Percentiles rank a stretch among this genome's conserved stretches.
Evolutionary conservation across 495 filamentous ascomycete genomes (phyloP).

Genomic region (Lineolata rhizophorae): DNA sequence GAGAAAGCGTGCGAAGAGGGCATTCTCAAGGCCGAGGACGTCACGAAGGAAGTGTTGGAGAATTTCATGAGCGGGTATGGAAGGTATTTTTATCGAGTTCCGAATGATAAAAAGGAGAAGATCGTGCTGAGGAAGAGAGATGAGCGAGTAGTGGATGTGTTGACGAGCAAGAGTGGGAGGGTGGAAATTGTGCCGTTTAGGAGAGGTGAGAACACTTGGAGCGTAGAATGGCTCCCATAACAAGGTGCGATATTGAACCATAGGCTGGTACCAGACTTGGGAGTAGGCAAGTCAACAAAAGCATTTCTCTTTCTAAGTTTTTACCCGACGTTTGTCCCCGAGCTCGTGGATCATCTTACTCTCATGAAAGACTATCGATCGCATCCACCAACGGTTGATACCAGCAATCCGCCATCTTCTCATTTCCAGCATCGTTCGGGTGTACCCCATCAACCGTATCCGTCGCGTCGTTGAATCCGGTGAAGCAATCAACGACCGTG

Average conservation of each 20-base stretch:
- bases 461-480: conserved; percentile 18
- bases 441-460: conserved; percentile 28
- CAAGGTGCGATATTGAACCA: no score
- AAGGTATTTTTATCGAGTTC: conserved; percentile 44
- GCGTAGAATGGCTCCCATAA: conserved; percentile 19
- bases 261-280: no score
- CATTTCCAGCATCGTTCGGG: conserved; percentile 23
- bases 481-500: conserved; percentile 28
- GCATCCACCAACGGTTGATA: conserved; percentile 24
- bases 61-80: conserved; percentile 61
- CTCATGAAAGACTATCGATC: no score
- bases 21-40: conserved; percentile 37
- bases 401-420: conserved; percentile 24
- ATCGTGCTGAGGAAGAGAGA: conserved; percentile 40
- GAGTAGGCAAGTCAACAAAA: no score
- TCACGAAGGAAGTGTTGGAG: conserved; percentile 47
- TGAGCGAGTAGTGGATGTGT: conserved; percentile 36
- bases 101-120: conserved; percentile 24
- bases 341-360: no score
- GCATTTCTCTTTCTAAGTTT: no score
- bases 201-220: conserved; percentile 44
- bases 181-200: conserved; percentile 51
- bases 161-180: conserved; percentile 36
- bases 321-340: no score
- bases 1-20: conserved; percentile 45